Evolutionary conservation across 768 basidiomycete genomes (phyloP), one percentile per base, ranked within the genome.

Genomic region (Pulveroboletus sp.): DNA sequence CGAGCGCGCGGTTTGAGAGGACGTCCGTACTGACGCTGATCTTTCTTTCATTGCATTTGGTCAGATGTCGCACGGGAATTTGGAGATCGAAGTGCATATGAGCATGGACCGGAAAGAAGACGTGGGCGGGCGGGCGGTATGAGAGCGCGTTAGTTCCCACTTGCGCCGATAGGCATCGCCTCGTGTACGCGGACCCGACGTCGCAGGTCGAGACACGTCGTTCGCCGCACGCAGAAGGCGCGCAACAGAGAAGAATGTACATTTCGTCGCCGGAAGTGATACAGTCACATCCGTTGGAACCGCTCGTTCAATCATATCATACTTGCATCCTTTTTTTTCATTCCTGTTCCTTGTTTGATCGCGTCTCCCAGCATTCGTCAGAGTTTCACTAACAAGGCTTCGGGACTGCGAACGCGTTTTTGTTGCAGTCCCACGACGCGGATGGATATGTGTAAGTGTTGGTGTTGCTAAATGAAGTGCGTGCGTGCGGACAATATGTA

Each of bases 81-180:
- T 59, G 24, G 57, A 59, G 20, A 41, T 59, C 3, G 44, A 46
- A 3, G 49, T 50, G 8, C 57, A 49, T 19, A 55, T 40, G 16
- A 37, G 47, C 14, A 29, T 54, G 6, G 41, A 55, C 13, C 43
- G 10, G 34, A 23, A 13, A 4, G 38, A 41, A 27, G 38, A 45
- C 19, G 10, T 40, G 5, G 30, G 13, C 7, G 17, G 8, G 13
- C 23, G 9, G 4, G 38, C 40, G 3, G 17, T 48, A 9, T 56
- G 38, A 55, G 29, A 12, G 8, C 19, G 10, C 20, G 13, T 35
- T 34, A 16, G n/a, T 24, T 13, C 49, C 10, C 22, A 26, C 26
- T 8, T 14, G 17, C 14, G 13, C 9, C 6, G 9, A 14, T 26
- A 24, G 6, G 17, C 6, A 35, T 34, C 9, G 1, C 11, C 11